Evolutionary conservation across 2,329 filamentous ascomycete genomes (phyloP).

Genomic region (Neonectria neomacrospora): DNA sequence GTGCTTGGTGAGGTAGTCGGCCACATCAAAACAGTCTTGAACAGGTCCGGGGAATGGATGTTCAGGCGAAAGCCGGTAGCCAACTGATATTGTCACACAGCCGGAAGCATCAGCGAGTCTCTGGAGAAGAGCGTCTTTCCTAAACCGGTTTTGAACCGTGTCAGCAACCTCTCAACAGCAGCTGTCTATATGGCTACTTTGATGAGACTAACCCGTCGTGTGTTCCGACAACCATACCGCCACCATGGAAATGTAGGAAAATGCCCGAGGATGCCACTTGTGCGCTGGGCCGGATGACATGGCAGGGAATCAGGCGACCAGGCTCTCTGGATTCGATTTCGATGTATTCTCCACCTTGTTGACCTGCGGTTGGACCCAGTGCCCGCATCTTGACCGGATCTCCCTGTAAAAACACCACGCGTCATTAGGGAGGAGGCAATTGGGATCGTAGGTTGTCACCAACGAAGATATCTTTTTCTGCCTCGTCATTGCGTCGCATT

Average conservation of each 20-base stretch:
- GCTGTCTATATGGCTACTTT: background rate
- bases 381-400: conserved; percentile 10
- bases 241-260: conserved; percentile 22
- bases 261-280: conserved; percentile 1
- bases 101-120: conserved; percentile 16
- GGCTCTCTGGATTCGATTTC: conserved; percentile 10
- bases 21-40: conserved; percentile 68
- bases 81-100: conserved; percentile 59
- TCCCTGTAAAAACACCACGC: background rate
- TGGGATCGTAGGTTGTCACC: background rate
- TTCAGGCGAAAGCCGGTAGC: conserved; percentile 70
- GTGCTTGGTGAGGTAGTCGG: conserved; percentile 60
- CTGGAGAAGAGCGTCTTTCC: conserved; percentile 21
- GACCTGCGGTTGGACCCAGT: background rate
- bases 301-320: conserved; percentile 13
- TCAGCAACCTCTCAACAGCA: background rate
- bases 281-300: background rate
- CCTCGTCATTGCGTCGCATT: conserved; percentile 10
- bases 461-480: conserved; percentile 7
- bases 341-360: conserved; percentile 4
- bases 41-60: conserved; percentile 64
- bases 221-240: conserved; percentile 10
- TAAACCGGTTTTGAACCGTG: background rate
- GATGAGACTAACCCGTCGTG: conserved; percentile 8
- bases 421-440: too few relatives aligned